Evolutionary conservation across 2,329 filamentous ascomycete genomes (phyloP).

Genomic region (Hymenoscyphus occultus): DNA sequence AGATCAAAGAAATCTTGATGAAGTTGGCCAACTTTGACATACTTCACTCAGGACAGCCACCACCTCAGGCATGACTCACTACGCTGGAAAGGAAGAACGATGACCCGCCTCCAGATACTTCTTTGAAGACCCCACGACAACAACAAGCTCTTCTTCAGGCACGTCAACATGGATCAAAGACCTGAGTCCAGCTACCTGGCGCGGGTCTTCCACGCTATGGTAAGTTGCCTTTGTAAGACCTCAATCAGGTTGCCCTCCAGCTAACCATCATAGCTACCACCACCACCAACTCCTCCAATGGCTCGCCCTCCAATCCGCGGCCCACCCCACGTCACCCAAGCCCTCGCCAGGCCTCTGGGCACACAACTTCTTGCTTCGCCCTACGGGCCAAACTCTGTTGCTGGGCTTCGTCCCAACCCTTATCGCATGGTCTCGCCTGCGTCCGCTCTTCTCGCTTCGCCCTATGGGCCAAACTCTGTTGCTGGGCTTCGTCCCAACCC

Average conservation of each 20-base stretch:
- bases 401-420: not conserved
- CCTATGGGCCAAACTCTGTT: not conserved
- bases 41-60: not conserved
- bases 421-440: not conserved
- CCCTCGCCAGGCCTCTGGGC: no score
- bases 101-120: not conserved
- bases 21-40: not conserved
- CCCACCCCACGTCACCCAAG: no score
- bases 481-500: not conserved
- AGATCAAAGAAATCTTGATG: not conserved
- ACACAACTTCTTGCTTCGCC: not conserved
- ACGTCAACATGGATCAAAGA: not conserved
- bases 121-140: not conserved
- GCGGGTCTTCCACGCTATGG: no score
- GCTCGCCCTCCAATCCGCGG: no score
- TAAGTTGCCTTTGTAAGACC: no score
- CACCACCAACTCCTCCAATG: no score
- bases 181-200: not conserved
- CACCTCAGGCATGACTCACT: not conserved
- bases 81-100: not conserved
- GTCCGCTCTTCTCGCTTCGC: not conserved
- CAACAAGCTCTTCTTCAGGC: not conserved
- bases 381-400: not conserved
- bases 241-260: no score
- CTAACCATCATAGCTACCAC: no score